Percentiles rank a stretch among this genome's conserved stretches.
These are phyloP conservation scores for Oryza glumipatula DNA, from an alignment of 176 grass and related monocot genomes.

Conservation along the genomic window DNA sequence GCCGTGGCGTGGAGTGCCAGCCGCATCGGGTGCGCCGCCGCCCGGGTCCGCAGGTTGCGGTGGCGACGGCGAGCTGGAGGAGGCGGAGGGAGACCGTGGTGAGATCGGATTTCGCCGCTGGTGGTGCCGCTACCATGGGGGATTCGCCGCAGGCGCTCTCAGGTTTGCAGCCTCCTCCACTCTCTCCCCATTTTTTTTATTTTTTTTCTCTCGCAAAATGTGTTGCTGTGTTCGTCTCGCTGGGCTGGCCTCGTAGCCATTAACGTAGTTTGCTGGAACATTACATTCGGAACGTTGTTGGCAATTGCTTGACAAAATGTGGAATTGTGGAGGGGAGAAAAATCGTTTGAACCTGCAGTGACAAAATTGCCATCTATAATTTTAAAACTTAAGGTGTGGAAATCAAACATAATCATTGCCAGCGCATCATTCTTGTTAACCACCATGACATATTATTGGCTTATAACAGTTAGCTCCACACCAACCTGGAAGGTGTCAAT, in stretches of 20 bases:
- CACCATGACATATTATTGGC: neutral
- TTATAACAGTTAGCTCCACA: neutral
- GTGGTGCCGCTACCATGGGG: neutral
- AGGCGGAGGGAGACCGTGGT: constrained; percentile 23
- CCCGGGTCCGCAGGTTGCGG: neutral
- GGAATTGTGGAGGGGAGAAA: neutral
- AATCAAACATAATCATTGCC: neutral
- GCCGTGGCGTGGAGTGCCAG: neutral
- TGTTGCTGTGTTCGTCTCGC: neutral
- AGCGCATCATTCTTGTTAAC: neutral
- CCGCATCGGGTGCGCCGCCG: neutral
- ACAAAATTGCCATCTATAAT: neutral
- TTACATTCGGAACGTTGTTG: neutral
- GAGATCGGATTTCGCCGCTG: neutral
- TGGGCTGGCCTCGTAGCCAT: neutral
- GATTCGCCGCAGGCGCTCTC: constrained; percentile 26
- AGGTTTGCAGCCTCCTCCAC: constrained; percentile 31
- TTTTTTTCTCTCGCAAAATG: neutral
- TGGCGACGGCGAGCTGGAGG: constrained; percentile 17
- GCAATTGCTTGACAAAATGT: neutral
- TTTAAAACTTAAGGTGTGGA: neutral
- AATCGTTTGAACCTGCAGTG: constrained; percentile 1
- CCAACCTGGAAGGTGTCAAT: neutral
- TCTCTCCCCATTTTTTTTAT: neutral
- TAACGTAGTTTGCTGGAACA: neutral